Conservation (phyloP, 2,329 filamentous ascomycete species). For the Penicillium sp. region DNA sequence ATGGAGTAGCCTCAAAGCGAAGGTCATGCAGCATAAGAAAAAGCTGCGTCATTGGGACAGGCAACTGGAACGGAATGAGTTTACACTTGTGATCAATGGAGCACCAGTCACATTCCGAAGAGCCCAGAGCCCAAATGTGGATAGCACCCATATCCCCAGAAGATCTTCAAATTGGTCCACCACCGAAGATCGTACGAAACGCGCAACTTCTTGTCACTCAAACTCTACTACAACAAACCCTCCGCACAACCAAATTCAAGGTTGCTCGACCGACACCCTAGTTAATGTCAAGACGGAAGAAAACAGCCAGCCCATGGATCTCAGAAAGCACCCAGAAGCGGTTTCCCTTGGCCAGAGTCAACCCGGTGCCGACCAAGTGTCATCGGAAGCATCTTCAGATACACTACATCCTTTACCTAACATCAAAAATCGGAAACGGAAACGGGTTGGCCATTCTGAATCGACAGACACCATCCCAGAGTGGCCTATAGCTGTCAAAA, state of each 20-base stretch:
- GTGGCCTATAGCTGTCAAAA: slow-evolving; percentile 37
- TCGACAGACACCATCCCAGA: slow-evolving; percentile 13
- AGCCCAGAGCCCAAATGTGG: slow-evolving; percentile 9
- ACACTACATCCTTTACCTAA: slow-evolving; percentile 3
- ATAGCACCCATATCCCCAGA: background rate
- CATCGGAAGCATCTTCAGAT: slow-evolving; percentile 11
- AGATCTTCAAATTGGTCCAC: background rate
- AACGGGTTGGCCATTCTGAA: slow-evolving; percentile 9
- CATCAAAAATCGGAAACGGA: slow-evolving; percentile 28
- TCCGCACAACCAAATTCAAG: background rate
- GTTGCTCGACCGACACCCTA: background rate
- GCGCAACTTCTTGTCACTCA: background rate
- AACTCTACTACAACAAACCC: background rate
- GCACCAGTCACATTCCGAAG: slow-evolving; percentile 33
- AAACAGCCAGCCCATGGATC: slow-evolving; percentile 2
- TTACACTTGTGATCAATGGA: slow-evolving; percentile 34
- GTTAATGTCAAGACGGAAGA: slow-evolving; percentile 6
- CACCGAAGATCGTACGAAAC: background rate
- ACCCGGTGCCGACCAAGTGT: slow-evolving; percentile 12
- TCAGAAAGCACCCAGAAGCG: slow-evolving; percentile 5
- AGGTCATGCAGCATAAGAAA: slow-evolving; percentile 38
- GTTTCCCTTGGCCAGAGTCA: slow-evolving; percentile 17
- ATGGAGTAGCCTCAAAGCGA: slow-evolving; percentile 33
- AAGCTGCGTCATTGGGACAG: slow-evolving; percentile 37
- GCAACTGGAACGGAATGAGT: slow-evolving; percentile 34